Conservation (phyloP, 108 stramenopile genomes). For the Conticribra weissflogii region DNA sequence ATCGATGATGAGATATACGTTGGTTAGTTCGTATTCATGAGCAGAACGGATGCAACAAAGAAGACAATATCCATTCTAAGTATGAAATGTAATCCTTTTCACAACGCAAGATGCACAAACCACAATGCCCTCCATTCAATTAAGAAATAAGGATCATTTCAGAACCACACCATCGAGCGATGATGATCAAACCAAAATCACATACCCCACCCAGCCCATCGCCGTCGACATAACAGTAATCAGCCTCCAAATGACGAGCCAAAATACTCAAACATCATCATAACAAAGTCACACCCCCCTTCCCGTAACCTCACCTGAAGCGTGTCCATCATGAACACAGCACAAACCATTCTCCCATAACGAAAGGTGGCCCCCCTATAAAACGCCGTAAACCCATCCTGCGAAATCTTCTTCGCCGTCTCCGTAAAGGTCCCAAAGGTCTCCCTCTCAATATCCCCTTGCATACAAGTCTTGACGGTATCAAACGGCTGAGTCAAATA, state of each 20-base stretch:
- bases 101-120: background rate
- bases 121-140: too few species aligned
- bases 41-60: too few species aligned
- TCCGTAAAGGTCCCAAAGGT: slow-evolving; percentile 78
- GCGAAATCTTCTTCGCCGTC: slow-evolving; percentile 69
- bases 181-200: background rate
- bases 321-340: slow-evolving; percentile 92
- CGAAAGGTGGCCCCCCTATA: slow-evolving; percentile 92
- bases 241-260: too few species aligned
- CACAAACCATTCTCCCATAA: slow-evolving; percentile 91
- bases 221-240: too few species aligned
- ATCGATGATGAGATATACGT: background rate
- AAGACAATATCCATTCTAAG: too few species aligned
- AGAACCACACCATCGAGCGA: too few species aligned
- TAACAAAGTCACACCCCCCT: slow-evolving; percentile 1
- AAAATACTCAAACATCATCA: too few species aligned
- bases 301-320: slow-evolving; percentile 50
- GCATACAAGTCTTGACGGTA: slow-evolving; percentile 95
- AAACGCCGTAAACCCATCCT: slow-evolving; percentile 82
- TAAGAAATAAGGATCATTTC: too few species aligned
- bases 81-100: too few species aligned
- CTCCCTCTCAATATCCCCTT: slow-evolving; percentile 90
- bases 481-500: slow-evolving; percentile 92
- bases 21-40: background rate
- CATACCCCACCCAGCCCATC: too few species aligned